These are phyloP conservation scores for Primulina eburnea DNA, from an alignment of 257 asterid genomes.

Conservation along the genomic window DNA sequence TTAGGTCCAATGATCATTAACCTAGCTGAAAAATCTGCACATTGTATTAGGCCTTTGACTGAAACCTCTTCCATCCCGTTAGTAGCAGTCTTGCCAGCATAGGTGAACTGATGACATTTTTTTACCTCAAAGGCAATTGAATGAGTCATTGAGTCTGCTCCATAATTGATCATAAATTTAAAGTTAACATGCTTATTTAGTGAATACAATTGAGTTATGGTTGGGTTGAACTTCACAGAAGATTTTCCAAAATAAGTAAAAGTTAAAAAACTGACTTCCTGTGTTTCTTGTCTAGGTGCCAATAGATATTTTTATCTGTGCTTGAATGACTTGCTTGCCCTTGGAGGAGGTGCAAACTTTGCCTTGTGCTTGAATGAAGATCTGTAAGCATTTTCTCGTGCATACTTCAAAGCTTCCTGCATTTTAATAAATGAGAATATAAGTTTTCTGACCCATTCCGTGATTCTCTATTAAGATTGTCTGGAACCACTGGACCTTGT, in stretches of 20 bases:
- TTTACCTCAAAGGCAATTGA: not conserved
- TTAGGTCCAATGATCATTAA: not conserved
- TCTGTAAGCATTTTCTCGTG: conserved; percentile 52
- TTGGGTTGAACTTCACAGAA: not conserved
- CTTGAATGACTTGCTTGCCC: conserved; percentile 79
- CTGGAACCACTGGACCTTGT: conserved; percentile 86
- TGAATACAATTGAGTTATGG: not conserved
- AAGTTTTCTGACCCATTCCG: not conserved
- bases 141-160: not conserved
- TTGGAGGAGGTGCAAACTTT: conserved; percentile 90
- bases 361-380: conserved; percentile 84
- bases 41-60: not conserved
- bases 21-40: not conserved
- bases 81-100: not conserved
- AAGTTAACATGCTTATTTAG: not conserved
- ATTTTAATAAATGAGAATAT: not conserved
- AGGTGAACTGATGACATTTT: not conserved
- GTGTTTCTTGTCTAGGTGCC: conserved; percentile 52
- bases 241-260: not conserved
- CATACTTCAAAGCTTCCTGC: conserved; percentile 2
- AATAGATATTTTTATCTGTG: conserved; percentile 87
- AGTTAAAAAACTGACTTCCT: not conserved
- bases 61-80: not conserved
- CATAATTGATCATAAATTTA: not conserved
- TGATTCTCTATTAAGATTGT: conserved; percentile 44